Conservation (phyloP, 2,329 filamentous ascomycete genomes). For the Didymella segeticola region DNA sequence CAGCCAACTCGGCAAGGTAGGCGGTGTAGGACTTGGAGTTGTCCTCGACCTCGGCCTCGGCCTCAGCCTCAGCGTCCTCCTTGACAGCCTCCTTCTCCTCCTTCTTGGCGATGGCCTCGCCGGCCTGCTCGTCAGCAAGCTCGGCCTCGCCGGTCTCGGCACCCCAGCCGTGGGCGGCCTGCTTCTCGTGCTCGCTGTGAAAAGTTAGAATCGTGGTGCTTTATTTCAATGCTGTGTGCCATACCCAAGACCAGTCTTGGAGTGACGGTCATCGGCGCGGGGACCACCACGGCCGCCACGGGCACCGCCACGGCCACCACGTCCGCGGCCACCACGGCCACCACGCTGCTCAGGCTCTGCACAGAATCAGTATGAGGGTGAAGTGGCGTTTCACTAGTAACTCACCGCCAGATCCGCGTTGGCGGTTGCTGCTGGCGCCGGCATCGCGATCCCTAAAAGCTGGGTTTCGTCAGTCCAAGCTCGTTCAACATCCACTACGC, state of each 20-base stretch:
- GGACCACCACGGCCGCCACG: constrained; percentile 53
- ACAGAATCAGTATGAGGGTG: constrained; percentile 13
- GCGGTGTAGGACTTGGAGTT: constrained; percentile 90
- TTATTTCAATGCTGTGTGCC: constrained; percentile 25
- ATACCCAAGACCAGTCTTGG: constrained; percentile 66
- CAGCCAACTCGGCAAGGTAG: constrained; percentile 78
- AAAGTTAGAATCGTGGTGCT: constrained; percentile 22
- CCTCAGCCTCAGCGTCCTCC: constrained; percentile 50
- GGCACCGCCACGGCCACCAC: constrained; percentile 56
- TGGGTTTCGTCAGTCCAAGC: constrained; percentile 50
- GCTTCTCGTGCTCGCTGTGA: constrained; percentile 79
- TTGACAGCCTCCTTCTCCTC: constrained; percentile 73
- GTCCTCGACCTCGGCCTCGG: constrained; percentile 70
- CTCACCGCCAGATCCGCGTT: constrained; percentile 59
- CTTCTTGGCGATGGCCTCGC: constrained; percentile 83
- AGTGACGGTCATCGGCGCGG: constrained; percentile 64
- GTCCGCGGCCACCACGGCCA: constrained; percentile 53
- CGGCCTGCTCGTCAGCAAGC: constrained; percentile 89
- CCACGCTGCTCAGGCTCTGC: constrained; percentile 34
- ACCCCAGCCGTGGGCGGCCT: constrained; percentile 89
- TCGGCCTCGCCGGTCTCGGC: constrained; percentile 80
- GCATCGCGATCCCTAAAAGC: constrained; percentile 90
- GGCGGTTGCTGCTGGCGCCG: constrained; percentile 82
- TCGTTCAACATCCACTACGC: not conserved
- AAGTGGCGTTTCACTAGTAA: constrained; percentile 3